A percentile compares a stretch with the other conserved stretches of the same genome.
Evolutionary conservation across 495 filamentous ascomycete species (phyloP).

Genomic region (Penicillium pancosmium): DNA sequence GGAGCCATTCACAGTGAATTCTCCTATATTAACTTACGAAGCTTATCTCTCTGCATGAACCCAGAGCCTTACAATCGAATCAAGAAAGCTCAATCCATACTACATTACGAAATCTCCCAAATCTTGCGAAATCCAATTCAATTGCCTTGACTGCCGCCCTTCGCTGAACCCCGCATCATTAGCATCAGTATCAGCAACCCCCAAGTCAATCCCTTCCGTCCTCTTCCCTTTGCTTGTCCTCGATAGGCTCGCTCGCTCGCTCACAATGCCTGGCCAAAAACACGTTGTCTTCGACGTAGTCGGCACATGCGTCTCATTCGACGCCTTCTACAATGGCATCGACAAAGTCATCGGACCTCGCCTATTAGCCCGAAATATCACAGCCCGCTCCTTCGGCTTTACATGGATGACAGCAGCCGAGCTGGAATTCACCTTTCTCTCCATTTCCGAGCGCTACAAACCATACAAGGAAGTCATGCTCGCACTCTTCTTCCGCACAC

Average conservation of each 20-base stretch:
- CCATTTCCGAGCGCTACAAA: slow-evolving; percentile 40
- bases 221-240: background rate
- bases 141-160: background rate
- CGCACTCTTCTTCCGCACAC: slow-evolving; percentile 43
- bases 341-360: slow-evolving; percentile 28
- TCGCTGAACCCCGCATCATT: background rate
- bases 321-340: slow-evolving; percentile 38
- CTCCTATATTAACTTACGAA: background rate
- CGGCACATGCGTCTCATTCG: slow-evolving; percentile 47
- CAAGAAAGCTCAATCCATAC: background rate
- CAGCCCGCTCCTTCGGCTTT: slow-evolving; percentile 39
- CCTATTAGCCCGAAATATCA: slow-evolving; percentile 36
- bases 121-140: background rate
- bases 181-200: slow-evolving; percentile 1
- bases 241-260: background rate
- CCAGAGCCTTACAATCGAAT: background rate
- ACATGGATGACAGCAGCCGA: slow-evolving; percentile 47
- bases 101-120: background rate
- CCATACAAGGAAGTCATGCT: slow-evolving; percentile 37
- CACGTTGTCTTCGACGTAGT: slow-evolving; percentile 50
- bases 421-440: slow-evolving; percentile 45
- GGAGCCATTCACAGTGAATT: background rate
- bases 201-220: background rate
- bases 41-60: slow-evolving; percentile 3
- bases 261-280: slow-evolving; percentile 24